A percentile compares a stretch with the other conserved stretches of the same genome.
These are phyloP conservation scores for Naganishia vishniacii DNA, from an alignment of 768 basidiomycete species.

Conservation along the genomic window DNA sequence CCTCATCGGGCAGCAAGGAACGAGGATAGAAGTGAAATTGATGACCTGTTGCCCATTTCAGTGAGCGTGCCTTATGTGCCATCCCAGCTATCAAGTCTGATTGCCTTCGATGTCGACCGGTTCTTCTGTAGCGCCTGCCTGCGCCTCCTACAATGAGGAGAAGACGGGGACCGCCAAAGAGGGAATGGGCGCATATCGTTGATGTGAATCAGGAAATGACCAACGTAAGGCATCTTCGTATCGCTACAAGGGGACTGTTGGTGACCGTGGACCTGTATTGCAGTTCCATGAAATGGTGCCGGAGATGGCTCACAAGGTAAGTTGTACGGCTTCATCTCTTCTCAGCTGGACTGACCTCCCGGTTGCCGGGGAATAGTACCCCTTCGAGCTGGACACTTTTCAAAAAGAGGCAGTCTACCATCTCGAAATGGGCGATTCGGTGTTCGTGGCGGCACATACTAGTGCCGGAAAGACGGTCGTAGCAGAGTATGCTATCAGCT, in stretches of 20 bases:
- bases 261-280: neutral
- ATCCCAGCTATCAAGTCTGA: too few species aligned
- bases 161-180: slow-evolving; percentile 56
- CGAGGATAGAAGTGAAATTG: slow-evolving; percentile 55
- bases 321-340: slow-evolving; percentile 18
- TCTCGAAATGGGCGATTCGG: slow-evolving; percentile 91
- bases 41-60: slow-evolving; percentile 63
- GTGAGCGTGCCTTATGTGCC: slow-evolving; percentile 48
- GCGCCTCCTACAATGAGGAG: slow-evolving; percentile 39
- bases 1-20: neutral
- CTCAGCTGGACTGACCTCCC: neutral
- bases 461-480: slow-evolving; percentile 99
- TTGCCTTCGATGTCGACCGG: slow-evolving; percentile 43
- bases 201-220: slow-evolving; percentile 82
- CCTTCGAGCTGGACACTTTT: slow-evolving; percentile 97
- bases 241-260: neutral
- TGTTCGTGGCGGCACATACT: slow-evolving; percentile 99
- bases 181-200: slow-evolving; percentile 97
- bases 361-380: slow-evolving; percentile 64
- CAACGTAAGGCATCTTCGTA: slow-evolving; percentile 52
- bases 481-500: slow-evolving; percentile 94
- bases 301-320: slow-evolving; percentile 87
- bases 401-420: slow-evolving; percentile 99
- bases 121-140: slow-evolving; percentile 37
- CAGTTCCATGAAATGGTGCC: slow-evolving; percentile 74